Evolutionary conservation across 768 basidiomycete species (phyloP), one percentile per base, ranked within the genome.

Genomic region (Coprinopsis sp.): DNA sequence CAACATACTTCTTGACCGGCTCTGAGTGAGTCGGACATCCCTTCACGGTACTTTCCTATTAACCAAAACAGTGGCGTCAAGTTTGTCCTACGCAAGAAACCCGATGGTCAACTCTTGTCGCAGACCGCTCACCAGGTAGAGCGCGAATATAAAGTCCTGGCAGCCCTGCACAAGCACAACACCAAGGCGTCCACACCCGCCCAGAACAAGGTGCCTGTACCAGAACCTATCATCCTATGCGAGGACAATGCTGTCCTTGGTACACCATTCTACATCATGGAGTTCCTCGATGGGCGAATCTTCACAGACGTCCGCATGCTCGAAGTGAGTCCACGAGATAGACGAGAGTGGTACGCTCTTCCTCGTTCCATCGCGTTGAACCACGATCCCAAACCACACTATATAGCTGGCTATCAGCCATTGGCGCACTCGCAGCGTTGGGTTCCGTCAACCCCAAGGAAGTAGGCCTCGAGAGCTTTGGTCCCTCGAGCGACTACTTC

Each of bases 241-340:
- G 81, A 87, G 56, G 90, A 97, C 58, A 69, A 57, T 28, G 57
- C 67, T 3, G 76, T 97, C 31, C 73, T 95, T 16, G 95, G 94
- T 3, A 91, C 92, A 19, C 80, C 86, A 2, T 97, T 97, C 67
- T 98, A 96, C 61, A 76, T 97, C 36, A 98, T 99, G 95, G 87
- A 97, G 61, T 98, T 89, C 61, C 59, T 98, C 36, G 83, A 95
- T 18, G 95, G 95, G 1, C 78, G 96, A 37, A 94, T 97, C 55
- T 99, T 96, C 67, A 88, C 90, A 11, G 87, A 97, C 64, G 69
- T 77, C 6, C 65, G 79, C 51, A 84, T 96, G 82, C 78, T 79
- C 0, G 82, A 87, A 57, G 66, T 91, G 1, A 58, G 77, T 4
- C 70, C 75, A 2, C 57, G 74, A 44, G 83, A 85, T 54, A 69